Percentiles rank a stretch among this genome's conserved stretches.
These are phyloP conservation scores for Candida tropicalis DNA, from an alignment of 1,139 yeast species.

Conservation along the genomic window DNA sequence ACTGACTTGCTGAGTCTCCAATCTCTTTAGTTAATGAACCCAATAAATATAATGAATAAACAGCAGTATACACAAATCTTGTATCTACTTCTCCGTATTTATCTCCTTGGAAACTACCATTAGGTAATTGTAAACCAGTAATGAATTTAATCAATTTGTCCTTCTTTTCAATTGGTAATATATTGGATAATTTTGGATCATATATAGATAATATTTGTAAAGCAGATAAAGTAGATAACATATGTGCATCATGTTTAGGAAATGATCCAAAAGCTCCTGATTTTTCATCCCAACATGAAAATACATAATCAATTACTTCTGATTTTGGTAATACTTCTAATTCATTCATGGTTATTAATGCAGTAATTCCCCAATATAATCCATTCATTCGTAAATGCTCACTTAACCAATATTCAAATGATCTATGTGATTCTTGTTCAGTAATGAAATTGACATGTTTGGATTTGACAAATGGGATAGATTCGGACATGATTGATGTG, in stretches of 20 bases:
- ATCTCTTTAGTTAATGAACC: slow-evolving; percentile 63
- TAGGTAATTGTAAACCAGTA: slow-evolving; percentile 57
- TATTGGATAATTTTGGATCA: slow-evolving; percentile 50
- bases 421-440: slow-evolving; percentile 40
- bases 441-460: slow-evolving; percentile 41
- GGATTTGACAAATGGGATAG: slow-evolving; percentile 15
- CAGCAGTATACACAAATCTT: slow-evolving; percentile 81
- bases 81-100: slow-evolving; percentile 91
- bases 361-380: slow-evolving; percentile 91
- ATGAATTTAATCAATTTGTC: slow-evolving; percentile 43
- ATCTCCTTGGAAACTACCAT: slow-evolving; percentile 91
- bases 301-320: slow-evolving; percentile 68
- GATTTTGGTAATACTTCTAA: slow-evolving; percentile 52
- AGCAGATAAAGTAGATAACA: slow-evolving; percentile 86
- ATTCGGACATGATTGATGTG: not conserved
- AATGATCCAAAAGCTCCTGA: slow-evolving; percentile 90
- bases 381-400: slow-evolving; percentile 93
- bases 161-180: slow-evolving; percentile 22
- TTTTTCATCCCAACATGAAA: slow-evolving; percentile 61
- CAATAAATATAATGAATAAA: slow-evolving; percentile 70
- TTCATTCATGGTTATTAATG: slow-evolving; percentile 63
- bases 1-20: slow-evolving; percentile 65
- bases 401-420: slow-evolving; percentile 81
- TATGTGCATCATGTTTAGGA: slow-evolving; percentile 87
- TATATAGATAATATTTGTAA: slow-evolving; percentile 75